Evolutionary conservation across 2,329 filamentous ascomycete genomes (phyloP).

Genomic region (Exutisphaerella laricina): DNA sequence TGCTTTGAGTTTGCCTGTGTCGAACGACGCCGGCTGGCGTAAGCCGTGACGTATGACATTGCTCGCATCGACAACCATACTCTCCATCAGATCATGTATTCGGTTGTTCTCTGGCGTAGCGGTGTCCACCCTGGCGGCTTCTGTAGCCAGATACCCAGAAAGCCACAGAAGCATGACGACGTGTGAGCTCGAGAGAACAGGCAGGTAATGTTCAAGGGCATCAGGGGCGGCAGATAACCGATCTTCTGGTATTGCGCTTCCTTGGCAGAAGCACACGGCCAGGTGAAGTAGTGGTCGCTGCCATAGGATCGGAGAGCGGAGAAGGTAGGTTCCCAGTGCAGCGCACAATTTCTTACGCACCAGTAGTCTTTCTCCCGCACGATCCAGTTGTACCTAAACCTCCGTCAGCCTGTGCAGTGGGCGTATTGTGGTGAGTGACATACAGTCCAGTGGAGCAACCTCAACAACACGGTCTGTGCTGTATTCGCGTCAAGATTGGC

Average conservation of each 20-base stretch:
- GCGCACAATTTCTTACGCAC: slow-evolving; percentile 70
- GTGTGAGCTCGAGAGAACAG: slow-evolving; percentile 46
- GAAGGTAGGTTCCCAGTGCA: slow-evolving; percentile 69
- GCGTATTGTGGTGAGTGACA: slow-evolving; percentile 1
- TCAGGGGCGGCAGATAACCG: slow-evolving; percentile 39
- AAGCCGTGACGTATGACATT: slow-evolving; percentile 37
- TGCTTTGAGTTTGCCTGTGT: slow-evolving; percentile 10
- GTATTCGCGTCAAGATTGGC: slow-evolving; percentile 51
- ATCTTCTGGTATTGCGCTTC: slow-evolving; percentile 19
- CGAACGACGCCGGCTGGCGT: slow-evolving; percentile 6
- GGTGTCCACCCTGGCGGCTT: slow-evolving; percentile 60
- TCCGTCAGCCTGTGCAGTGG: slow-evolving; percentile 1
- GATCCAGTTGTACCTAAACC: slow-evolving; percentile 38
- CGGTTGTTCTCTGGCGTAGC: slow-evolving; percentile 16
- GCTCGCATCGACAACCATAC: slow-evolving; percentile 49
- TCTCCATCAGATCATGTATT: slow-evolving; percentile 42
- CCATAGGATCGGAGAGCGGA: slow-evolving; percentile 65
- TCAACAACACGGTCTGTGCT: slow-evolving; percentile 54
- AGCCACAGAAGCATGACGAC: slow-evolving; percentile 61
- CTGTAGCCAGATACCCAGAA: slow-evolving; percentile 57
- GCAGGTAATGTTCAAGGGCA: slow-evolving; percentile 42
- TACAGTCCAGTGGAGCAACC: slow-evolving; percentile 59
- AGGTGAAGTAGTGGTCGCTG: slow-evolving; percentile 49
- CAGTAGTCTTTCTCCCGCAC: slow-evolving; percentile 50
- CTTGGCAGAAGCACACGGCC: slow-evolving; percentile 25